These are phyloP conservation scores for Botrytis hyacinthi DNA, from an alignment of 2,329 filamentous ascomycete genomes.

Conservation along the genomic window DNA sequence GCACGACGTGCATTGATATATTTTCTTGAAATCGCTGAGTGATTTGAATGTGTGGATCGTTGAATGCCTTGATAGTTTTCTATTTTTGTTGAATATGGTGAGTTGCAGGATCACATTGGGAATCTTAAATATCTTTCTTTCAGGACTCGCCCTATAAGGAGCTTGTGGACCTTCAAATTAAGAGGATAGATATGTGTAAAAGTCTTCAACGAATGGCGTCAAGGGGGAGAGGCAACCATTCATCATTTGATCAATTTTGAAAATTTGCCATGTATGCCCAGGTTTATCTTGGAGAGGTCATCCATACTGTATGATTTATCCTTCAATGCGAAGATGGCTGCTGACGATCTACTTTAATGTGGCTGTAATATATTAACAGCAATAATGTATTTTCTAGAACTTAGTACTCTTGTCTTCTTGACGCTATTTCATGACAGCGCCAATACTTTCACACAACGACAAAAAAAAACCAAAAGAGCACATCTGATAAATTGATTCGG, in stretches of 20 bases:
- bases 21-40: too few relatives aligned
- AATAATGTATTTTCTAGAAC: neutral
- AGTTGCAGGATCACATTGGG: neutral
- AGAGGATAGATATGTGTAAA: neutral
- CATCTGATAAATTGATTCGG: neutral
- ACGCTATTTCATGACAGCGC: neutral
- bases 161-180: neutral
- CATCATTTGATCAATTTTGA: too few relatives aligned
- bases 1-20: accelerated
- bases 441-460: neutral
- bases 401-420: neutral
- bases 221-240: neutral
- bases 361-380: neutral
- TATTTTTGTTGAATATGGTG: neutral
- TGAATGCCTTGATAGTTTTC: neutral
- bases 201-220: accelerated
- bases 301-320: too few relatives aligned
- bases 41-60: neutral
- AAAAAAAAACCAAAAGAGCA: neutral
- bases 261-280: accelerated
- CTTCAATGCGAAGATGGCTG: accelerated
- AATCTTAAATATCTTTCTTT: neutral
- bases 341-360: neutral
- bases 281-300: neutral
- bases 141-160: neutral